Evolutionary conservation across 176 grass and related monocot genomes (phyloP).

Genomic region (Avena sativa): DNA sequence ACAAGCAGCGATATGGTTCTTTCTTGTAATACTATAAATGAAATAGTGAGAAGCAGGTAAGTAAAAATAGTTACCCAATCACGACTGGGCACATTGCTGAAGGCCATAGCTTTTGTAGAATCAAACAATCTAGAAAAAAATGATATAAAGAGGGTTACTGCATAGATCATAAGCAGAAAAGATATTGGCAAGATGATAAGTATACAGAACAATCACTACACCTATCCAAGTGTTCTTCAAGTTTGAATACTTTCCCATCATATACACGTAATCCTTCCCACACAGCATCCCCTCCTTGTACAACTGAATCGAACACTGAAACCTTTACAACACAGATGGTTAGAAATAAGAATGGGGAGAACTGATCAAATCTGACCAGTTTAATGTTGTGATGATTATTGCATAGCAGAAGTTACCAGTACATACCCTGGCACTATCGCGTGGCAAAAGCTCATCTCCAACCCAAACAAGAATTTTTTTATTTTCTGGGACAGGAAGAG

Average conservation of each 20-base stretch:
- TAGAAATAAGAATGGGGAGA: conserved; percentile 39
- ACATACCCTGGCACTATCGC: conserved; percentile 88
- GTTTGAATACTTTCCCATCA: conserved; percentile 89
- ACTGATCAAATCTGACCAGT: conserved; percentile 21
- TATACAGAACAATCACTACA: conserved; percentile 46
- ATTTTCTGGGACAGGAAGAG: conserved; percentile 88
- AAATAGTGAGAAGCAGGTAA: conserved; percentile 11
- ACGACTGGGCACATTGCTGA: conserved; percentile 78
- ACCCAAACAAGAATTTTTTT: conserved; percentile 96
- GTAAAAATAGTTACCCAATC: conserved; percentile 66
- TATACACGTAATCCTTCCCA: conserved; percentile 98
- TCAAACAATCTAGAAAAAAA: conserved; percentile 74
- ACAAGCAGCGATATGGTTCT: conserved; percentile 20
- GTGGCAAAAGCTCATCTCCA: conserved; percentile 82
- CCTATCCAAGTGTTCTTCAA: conserved; percentile 98
- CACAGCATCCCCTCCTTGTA: conserved; percentile 99
- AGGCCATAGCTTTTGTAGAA: conserved; percentile 97
- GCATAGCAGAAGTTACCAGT: conserved; percentile 11
- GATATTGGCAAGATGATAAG: not conserved
- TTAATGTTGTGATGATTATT: conserved; percentile 10
- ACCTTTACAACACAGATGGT: conserved; percentile 62
- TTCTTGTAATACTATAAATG: conserved; percentile 34
- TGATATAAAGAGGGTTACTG: conserved; percentile 30
- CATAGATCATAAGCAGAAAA: conserved; percentile 28
- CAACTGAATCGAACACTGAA: conserved; percentile 96